phyloP scores from a whole-genome alignment of 106 monocot species.

The Allium cepa region DNA sequence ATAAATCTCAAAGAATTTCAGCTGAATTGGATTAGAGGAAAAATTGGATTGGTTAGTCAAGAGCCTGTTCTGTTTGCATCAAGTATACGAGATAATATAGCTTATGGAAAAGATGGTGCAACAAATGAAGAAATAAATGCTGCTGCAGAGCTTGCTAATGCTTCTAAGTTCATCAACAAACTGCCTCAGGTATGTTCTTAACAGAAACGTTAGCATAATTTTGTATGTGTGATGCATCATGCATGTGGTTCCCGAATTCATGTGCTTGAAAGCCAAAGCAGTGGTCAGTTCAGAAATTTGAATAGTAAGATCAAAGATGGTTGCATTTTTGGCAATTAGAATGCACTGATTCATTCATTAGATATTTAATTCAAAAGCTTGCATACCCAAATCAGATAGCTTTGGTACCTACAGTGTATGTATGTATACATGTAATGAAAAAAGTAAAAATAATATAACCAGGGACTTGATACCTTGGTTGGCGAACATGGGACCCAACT shows the following conservation, averaged over 20 bases:
- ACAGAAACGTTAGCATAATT: too few relatives aligned
- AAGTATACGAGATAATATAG: slow-evolving; percentile 16
- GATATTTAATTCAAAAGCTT: too few relatives aligned
- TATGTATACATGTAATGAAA: background rate
- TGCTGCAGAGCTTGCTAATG: slow-evolving; percentile 17
- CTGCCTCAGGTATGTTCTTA: slow-evolving; percentile 12
- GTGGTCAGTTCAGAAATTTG: too few relatives aligned
- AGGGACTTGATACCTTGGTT: slow-evolving; percentile 53
- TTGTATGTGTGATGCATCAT: too few relatives aligned
- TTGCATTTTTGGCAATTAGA: too few relatives aligned
- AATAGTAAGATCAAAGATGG: too few relatives aligned
- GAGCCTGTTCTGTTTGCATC: slow-evolving; percentile 19
- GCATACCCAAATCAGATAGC: too few relatives aligned
- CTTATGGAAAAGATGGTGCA: slow-evolving; percentile 21
- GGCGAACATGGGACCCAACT: slow-evolving; percentile 49
- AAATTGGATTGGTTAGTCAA: slow-evolving; percentile 19
- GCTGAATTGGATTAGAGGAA: slow-evolving; percentile 18
- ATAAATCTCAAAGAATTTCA: slow-evolving; percentile 21
- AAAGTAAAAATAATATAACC: background rate
- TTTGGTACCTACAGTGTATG: background rate
- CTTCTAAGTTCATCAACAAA: slow-evolving; percentile 18
- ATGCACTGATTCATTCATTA: too few relatives aligned
- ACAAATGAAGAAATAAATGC: slow-evolving; percentile 18
- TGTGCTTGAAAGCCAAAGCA: too few relatives aligned
- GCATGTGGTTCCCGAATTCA: too few relatives aligned